A percentile compares a stretch with the other conserved stretches of the same genome.
Evolutionary conservation across 768 basidiomycete species (phyloP).

Genomic region (Fistulinella prunicolor): DNA sequence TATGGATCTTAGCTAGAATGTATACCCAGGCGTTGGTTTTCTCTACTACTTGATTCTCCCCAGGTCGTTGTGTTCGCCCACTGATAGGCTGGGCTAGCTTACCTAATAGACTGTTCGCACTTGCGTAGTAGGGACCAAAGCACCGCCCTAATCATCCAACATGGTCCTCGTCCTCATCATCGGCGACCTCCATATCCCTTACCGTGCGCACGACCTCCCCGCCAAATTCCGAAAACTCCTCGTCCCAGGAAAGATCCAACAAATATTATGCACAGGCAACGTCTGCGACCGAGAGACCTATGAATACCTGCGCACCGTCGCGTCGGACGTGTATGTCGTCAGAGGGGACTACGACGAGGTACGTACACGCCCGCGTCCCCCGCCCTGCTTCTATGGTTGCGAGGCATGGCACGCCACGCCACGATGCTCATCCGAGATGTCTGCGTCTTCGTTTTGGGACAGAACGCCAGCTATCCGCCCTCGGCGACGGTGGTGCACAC

Average conservation of each 20-base stretch:
- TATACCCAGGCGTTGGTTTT: not conserved
- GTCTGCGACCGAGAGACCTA: slow-evolving; percentile 97
- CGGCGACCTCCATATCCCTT: slow-evolving; percentile 96
- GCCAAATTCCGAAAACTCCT: slow-evolving; percentile 96
- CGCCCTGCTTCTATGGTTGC: too few relatives aligned
- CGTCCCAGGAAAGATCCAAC: slow-evolving; percentile 94
- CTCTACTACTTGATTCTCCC: not conserved
- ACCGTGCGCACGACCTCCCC: slow-evolving; percentile 85
- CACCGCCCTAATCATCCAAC: slow-evolving; percentile 14
- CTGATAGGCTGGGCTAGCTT: slow-evolving; percentile 12
- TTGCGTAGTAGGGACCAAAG: not conserved
- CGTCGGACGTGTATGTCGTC: slow-evolving; percentile 88
- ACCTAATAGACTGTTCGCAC: slow-evolving; percentile 17
- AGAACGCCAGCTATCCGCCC: slow-evolving; percentile 72
- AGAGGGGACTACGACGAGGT: slow-evolving; percentile 97
- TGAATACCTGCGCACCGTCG: slow-evolving; percentile 93
- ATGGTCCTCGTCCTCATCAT: slow-evolving; percentile 91
- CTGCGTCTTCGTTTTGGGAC: not conserved
- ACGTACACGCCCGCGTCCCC: slow-evolving; percentile 21
- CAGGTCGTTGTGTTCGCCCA: not conserved
- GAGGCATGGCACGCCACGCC: too few relatives aligned
- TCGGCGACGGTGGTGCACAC: slow-evolving; percentile 78
- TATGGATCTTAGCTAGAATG: slow-evolving; percentile 2
- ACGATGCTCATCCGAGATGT: too few relatives aligned
- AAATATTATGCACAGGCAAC: slow-evolving; percentile 96